Base-by-base conservation (phyloP, 768 basidiomycete species). In the Lentinus brumalis region DNA sequence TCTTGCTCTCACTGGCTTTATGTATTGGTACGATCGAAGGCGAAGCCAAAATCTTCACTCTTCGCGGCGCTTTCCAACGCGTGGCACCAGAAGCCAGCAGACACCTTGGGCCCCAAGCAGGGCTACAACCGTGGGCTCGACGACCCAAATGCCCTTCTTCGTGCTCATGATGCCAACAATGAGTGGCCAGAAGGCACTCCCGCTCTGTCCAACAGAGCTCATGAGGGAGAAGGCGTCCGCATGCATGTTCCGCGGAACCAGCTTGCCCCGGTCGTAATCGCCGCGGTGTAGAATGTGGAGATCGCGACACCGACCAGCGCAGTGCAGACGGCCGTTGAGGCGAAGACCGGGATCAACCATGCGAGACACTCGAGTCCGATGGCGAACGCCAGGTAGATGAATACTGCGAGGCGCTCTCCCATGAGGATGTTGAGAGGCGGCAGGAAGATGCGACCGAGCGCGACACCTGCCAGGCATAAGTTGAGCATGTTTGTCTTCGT, bases 261-360 rank as follows among this genome's bases (percentile, higher is more conserved):
- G 67, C 59, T 61, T 61, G 41, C 67, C 66, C 62, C 67, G 5
- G 60, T 62, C 12, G 65, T 62, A 50, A 70, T 69, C 31, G 66
- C 71, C n/a, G 69, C 66, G 9, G 69, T 54, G 63, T 72, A 72
- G 59, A 70, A 72, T 8, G 69, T 72, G 39, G 69, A 70, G 67
- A 72, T 72, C 21, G 65, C 69, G 46, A 72, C 61, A n/a, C 71
- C 71, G 59, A 72, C 67, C 60, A 72, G 58, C n/a, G 69, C 69
- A 10, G 71, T 72, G 42, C 66, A 70, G 41, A 69, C 56, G 1
- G 71, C 71, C 10, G 71, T 72, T 12, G 71, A 67, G 5, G 66
- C 65, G 56, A 69, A 56, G 46, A 66, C 21, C 35, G 69, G 68
- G 18, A 70, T 50, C 51, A 66, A 63, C 71, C 71, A 70, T 5